phyloP scores from a whole-genome alignment of 148 eudicot species.

The Nyssa sinensis region DNA sequence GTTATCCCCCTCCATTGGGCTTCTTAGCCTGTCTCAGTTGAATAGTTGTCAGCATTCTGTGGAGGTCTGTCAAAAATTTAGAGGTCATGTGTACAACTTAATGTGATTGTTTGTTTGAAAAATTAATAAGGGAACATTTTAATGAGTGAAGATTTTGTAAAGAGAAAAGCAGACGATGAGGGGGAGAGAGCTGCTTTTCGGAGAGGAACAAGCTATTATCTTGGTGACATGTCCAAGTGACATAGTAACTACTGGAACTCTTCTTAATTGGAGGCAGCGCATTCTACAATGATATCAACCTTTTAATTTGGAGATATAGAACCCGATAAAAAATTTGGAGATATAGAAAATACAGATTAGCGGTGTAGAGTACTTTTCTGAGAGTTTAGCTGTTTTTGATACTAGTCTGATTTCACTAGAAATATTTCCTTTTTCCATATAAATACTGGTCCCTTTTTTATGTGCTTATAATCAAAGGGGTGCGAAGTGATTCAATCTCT shows the following conservation, averaged over 20 bases:
- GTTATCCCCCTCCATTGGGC: background rate
- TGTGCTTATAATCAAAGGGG: no score
- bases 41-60: no score
- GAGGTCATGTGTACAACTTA: no score
- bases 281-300: background rate
- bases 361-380: background rate
- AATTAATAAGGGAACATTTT: background rate
- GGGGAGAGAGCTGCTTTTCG: background rate
- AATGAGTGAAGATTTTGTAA: background rate
- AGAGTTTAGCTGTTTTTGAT: background rate
- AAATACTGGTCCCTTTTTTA: background rate
- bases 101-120: no score
- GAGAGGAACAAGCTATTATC: background rate
- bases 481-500: no score
- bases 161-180: background rate
- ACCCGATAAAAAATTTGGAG: no score
- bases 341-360: background rate
- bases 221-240: no score
- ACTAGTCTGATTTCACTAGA: background rate
- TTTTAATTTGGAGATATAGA: no score
- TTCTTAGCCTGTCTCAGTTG: background rate
- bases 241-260: background rate
- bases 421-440: no score
- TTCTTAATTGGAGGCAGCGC: background rate
- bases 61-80: no score